Evolutionary conservation across 2,329 filamentous ascomycete species (phyloP), one percentile per base, ranked within the genome.

Genomic region (Xylaria multiplex): DNA sequence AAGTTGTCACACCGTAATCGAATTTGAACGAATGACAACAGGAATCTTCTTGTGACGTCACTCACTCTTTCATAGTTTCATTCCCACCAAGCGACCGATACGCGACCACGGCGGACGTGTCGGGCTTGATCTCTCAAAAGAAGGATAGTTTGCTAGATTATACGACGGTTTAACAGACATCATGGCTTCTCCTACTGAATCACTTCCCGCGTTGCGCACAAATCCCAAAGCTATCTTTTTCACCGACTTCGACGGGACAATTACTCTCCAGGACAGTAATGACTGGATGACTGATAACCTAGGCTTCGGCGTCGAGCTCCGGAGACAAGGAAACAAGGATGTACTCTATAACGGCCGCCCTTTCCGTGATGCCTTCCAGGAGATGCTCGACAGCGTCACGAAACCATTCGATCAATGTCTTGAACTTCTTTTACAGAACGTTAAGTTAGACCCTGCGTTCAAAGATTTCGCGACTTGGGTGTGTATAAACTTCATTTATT

Each of bases 231-330:
- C 93, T 83, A 94, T 99, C 84, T 97, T 99, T 87, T 98, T 98
- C 84, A 97, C 94, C 73, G 96, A 99, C 82, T 98, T 98, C 78
- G 96, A 99, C 81, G 96, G 96, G 75, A 98, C 94, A 60, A 95
- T 97, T 78, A 97, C 95, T 55, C 85, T 84, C 62, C 83, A 86
- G 74, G 88, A 90, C 80, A 86, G 83, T 77, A 90, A 90, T 77
- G 87, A 88, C 80, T 87, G 80, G 79, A 83, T 95, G 88, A 97
- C 94, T 64, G 96, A 98, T 83, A 96, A 92, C 80, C 86, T 97
- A 67, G 96, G 96, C 69, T 97, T 90, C 77, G 96, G 96, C 57
- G 76, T 80, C 32, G 88, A 86, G 68, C 86, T 88, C 72, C 93
- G 96, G 69, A 85, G 86, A 63, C 81, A 90, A 77, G 88, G 89